phyloP scores from a whole-genome alignment of 2,329 filamentous ascomycete species.

The Mollisiaceae sp. region DNA sequence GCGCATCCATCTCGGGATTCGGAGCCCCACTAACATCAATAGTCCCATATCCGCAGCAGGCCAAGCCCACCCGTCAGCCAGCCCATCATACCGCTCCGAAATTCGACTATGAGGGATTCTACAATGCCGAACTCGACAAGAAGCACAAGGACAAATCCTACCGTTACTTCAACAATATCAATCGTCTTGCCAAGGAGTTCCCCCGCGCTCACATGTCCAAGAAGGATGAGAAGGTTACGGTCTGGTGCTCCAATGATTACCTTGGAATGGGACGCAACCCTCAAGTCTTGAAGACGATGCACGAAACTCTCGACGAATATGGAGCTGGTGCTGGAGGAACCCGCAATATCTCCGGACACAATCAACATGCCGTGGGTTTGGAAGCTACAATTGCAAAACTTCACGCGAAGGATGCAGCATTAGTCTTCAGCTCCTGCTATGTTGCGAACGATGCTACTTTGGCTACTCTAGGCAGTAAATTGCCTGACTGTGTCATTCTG shows the following conservation, averaged over 20 bases:
- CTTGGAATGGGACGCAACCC: conserved; percentile 95
- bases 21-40: conserved; percentile 28
- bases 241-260: conserved; percentile 99
- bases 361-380: conserved; percentile 86
- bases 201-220: conserved; percentile 90
- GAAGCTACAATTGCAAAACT: conserved; percentile 84
- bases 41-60: conserved; percentile 36
- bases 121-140: conserved; percentile 87
- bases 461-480: conserved; percentile 93
- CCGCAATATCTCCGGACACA: conserved; percentile 97
- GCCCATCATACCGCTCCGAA: conserved; percentile 51
- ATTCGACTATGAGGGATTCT: conserved; percentile 93
- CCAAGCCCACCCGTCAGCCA: conserved; percentile 30
- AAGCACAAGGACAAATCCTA: conserved; percentile 99
- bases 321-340: conserved; percentile 95
- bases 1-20: conserved; percentile 32
- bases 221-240: conserved; percentile 85
- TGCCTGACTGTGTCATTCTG: conserved; percentile 96
- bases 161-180: conserved; percentile 99
- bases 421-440: conserved; percentile 98
- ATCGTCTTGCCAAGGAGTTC: conserved; percentile 94
- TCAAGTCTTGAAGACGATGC: conserved; percentile 87
- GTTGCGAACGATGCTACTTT: conserved; percentile 98
- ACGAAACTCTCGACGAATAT: conserved; percentile 91
- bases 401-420: conserved; percentile 87